A percentile compares a stretch with the other conserved stretches of the same genome.
Conservation (phyloP, 1,139 yeast species). For the Debaryomyces udenii region DNA sequence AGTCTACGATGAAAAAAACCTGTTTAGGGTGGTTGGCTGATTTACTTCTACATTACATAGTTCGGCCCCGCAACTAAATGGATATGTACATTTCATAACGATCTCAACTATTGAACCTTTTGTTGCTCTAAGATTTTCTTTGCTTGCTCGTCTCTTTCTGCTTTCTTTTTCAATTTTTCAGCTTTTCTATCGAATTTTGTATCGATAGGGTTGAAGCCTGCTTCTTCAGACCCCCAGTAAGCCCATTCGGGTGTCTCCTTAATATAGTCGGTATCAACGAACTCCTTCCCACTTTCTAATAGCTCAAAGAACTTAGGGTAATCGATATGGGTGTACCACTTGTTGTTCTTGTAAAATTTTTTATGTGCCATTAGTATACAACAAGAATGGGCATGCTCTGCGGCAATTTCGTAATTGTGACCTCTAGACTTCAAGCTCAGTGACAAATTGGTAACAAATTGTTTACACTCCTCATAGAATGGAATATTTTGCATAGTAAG, state of each 20-base stretch:
- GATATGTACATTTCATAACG: background rate
- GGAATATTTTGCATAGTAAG: constrained; percentile 96
- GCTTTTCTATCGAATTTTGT: constrained; percentile 69
- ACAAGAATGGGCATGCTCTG: constrained; percentile 95
- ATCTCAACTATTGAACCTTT: constrained; percentile 5
- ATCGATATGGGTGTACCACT: constrained; percentile 91
- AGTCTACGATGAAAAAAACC: no score
- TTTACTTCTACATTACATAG: no score
- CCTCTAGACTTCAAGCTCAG: constrained; percentile 64
- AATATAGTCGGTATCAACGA: constrained; percentile 79
- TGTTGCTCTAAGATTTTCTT: constrained; percentile 15
- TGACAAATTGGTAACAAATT: constrained; percentile 66
- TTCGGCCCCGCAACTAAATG: background rate
- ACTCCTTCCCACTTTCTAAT: constrained; percentile 62
- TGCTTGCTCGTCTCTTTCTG: constrained; percentile 40
- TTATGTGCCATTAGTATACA: constrained; percentile 83
- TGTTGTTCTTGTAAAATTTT: constrained; percentile 67
- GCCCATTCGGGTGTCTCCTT: constrained; percentile 91
- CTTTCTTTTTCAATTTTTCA: constrained; percentile 54
- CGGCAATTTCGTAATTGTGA: constrained; percentile 77
- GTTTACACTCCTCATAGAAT: constrained; percentile 85
- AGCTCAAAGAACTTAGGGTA: constrained; percentile 76
- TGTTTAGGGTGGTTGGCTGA: no score
- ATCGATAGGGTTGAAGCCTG: constrained; percentile 91
- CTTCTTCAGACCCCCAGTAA: constrained; percentile 78